phyloP scores from a whole-genome alignment of 352 stramenopile species.

The Blastocystis sp. region DNA sequence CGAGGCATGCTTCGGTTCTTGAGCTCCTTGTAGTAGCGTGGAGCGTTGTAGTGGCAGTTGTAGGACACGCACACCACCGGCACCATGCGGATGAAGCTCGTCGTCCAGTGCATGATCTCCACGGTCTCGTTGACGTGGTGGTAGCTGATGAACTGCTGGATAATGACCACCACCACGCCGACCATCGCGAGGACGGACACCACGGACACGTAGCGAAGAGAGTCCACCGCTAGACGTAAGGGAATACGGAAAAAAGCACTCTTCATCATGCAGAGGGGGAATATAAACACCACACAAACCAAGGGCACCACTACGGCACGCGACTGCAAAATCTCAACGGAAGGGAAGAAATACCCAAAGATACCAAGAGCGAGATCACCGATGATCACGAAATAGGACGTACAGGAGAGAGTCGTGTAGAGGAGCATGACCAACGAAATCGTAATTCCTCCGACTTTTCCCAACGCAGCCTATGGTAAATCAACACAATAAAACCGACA shows the following conservation, averaged over 20 bases:
- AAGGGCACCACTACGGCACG: neutral
- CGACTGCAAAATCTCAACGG: neutral
- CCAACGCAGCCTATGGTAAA: neutral
- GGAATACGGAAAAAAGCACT: neutral
- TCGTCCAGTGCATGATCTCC: neutral
- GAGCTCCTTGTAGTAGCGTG: slow-evolving; percentile 57
- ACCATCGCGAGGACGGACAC: slow-evolving; percentile 18
- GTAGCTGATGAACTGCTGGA: slow-evolving; percentile 18
- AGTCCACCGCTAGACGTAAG: neutral
- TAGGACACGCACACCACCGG: slow-evolving; percentile 49
- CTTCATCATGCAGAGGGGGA: slow-evolving; percentile 31
- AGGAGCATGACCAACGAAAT: slow-evolving; percentile 11
- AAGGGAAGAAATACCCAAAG: neutral
- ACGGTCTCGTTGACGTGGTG: slow-evolving; percentile 39
- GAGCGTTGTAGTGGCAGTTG: slow-evolving; percentile 58
- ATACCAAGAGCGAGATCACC: slow-evolving; percentile 1
- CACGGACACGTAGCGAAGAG: neutral
- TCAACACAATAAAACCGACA: neutral
- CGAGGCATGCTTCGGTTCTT: slow-evolving; percentile 3
- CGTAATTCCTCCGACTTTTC: neutral
- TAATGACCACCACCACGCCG: slow-evolving; percentile 2
- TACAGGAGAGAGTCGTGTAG: slow-evolving; percentile 27
- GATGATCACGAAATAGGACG: slow-evolving; percentile 35
- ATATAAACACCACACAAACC: slow-evolving; percentile 3
- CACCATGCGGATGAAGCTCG: slow-evolving; percentile 2